Base-by-base conservation (phyloP, 2,329 filamentous ascomycete genomes). In the Exophiala oligosperma region DNA sequence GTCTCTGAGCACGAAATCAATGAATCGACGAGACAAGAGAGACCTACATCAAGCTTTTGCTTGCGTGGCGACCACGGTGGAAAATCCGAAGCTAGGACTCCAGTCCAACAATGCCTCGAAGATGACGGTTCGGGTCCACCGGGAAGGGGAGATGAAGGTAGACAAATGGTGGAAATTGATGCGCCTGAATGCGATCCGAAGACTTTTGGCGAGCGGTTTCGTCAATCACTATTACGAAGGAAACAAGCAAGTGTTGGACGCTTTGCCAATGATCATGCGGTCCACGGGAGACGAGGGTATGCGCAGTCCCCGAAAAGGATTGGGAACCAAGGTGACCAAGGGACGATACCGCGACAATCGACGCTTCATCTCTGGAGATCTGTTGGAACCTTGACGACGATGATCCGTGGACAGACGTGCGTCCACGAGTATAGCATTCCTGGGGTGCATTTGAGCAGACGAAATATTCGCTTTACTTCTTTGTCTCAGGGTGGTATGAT, bases 101-200 rank as follows among this genome's bases (percentile, higher is more conserved):
- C 80, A 82, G 54, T 89, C 88, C 69, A 84, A 81, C 56, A 88
- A 81, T 23, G 85, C 86, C 6, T 86, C 81, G 58, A 79, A 85
- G 57, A 77, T 88, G 74, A 81, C 76, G 9, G 77, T 90, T 40
- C 80, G 81, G 56, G 82, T 90, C 55, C 78, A 81, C 53, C 77
- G 78, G 23, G 80, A 79, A 48, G 82, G 84, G 2, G 79, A 81
- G 53, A 82, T 90, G 76, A 80, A 76, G 51, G 84, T 90, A 51
- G 86, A 90, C 71, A 81, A 82, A 63, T 91, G 88, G 88, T 90
- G 87, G 87, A 90, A 90, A 72, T 75, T 89, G 66, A 78, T 84
- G 64, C 78, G 86, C 29, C 72, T 89, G 51, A 83, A 85, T 60
- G 81, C 81, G 2, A 72, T 90, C 53, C 80, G 84, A 67, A 74